Evolutionary conservation across 495 filamentous ascomycete species (phyloP).

Genomic region (Trypethelium eluteriae): DNA sequence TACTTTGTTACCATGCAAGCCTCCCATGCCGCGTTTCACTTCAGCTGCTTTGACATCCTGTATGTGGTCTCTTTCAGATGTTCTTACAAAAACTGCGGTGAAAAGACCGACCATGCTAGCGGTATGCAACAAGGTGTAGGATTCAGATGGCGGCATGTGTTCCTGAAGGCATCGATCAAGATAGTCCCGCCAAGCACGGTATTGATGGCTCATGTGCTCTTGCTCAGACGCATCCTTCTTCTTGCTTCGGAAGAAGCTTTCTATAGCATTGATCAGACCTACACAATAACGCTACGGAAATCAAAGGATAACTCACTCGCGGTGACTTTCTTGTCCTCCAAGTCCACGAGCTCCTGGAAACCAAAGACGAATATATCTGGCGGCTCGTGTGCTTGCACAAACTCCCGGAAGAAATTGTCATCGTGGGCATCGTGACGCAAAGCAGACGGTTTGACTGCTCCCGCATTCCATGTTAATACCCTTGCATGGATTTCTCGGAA

Average conservation of each 20-base stretch:
- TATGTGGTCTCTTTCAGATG: conserved; percentile 64
- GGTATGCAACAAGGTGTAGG: conserved; percentile 80
- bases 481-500: conserved; percentile 72
- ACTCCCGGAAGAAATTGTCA: conserved; percentile 63
- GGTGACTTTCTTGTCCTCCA: conserved; percentile 93
- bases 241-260: conserved; percentile 53
- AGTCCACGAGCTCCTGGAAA: conserved; percentile 93
- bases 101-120: conserved; percentile 89
- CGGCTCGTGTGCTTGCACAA: conserved; percentile 39
- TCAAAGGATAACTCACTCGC: conserved; percentile 56
- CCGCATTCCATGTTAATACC: conserved; percentile 93
- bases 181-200: conserved; percentile 90
- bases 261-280: conserved; percentile 40
- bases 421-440: conserved; percentile 61
- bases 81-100: conserved; percentile 87
- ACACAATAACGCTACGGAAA: neutral
- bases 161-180: conserved; percentile 73
- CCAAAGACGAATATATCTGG: conserved; percentile 93
- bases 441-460: conserved; percentile 77
- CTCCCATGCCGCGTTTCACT: conserved; percentile 91
- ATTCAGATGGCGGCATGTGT: conserved; percentile 65
- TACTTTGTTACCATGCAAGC: conserved; percentile 88
- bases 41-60: conserved; percentile 69
- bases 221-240: conserved; percentile 85
- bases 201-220: conserved; percentile 95